These are phyloP conservation scores for Fraxinus pennsylvanica DNA, from an alignment of 257 asterid genomes.

Conservation along the genomic window DNA sequence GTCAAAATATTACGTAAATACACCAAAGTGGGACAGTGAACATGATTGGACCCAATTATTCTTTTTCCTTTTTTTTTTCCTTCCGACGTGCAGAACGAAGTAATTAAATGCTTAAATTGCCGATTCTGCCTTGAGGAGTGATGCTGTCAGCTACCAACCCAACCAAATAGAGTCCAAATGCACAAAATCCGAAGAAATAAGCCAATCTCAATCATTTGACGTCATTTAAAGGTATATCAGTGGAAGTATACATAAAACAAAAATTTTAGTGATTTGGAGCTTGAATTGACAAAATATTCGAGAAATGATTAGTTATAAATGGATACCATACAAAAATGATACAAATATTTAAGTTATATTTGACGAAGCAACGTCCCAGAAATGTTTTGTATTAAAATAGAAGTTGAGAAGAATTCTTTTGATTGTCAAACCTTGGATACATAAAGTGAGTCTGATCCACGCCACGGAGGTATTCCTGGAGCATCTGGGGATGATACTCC, in stretches of 20 bases:
- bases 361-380: constrained; percentile 6
- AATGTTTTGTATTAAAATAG: constrained; percentile 15
- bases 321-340: background rate
- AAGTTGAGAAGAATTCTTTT: constrained; percentile 27
- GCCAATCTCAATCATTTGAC: background rate
- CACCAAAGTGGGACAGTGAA: background rate
- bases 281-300: background rate
- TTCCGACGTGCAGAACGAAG: background rate
- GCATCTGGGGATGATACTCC: constrained; percentile 99
- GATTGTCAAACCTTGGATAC: constrained; percentile 91
- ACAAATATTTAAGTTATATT: background rate
- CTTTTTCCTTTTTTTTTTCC: too few species aligned
- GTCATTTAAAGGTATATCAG: background rate
- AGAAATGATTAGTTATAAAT: background rate
- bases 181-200: background rate
- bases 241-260: background rate
- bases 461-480: constrained; percentile 91
- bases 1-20: background rate
- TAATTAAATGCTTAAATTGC: background rate
- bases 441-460: constrained; percentile 87
- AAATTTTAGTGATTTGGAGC: background rate
- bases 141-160: background rate
- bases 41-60: background rate
- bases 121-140: background rate
- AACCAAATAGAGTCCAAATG: background rate